Percentiles rank a stretch among this genome's conserved stretches.
These are phyloP conservation scores for Colletotrichum musicola DNA, from an alignment of 2,329 filamentous ascomycete species.

Conservation along the genomic window DNA sequence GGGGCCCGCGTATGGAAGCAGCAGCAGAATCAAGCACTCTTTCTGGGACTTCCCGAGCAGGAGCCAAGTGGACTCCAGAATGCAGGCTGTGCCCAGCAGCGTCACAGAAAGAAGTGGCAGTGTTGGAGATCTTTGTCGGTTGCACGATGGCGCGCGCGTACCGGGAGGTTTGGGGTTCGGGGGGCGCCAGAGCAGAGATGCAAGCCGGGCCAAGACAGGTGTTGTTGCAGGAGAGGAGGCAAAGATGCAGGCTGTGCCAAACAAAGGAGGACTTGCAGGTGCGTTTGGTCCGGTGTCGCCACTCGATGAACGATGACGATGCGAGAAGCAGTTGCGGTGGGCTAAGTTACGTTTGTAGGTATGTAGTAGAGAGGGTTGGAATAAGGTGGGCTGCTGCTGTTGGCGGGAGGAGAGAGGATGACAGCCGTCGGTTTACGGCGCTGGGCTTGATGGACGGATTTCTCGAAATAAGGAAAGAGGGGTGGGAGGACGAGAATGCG, in stretches of 20 bases:
- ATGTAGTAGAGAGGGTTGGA: constrained; percentile 16
- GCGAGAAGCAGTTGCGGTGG: neutral
- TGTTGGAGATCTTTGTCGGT: constrained; percentile 36
- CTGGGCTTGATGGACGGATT: constrained; percentile 27
- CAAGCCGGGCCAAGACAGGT: constrained; percentile 13
- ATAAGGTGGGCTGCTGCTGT: constrained; percentile 36
- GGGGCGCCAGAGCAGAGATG: constrained; percentile 30
- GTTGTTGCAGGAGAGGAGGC: neutral
- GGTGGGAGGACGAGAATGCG: constrained; percentile 25
- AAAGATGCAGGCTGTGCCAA: constrained; percentile 24
- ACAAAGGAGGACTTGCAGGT: constrained; percentile 28
- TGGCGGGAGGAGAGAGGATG: constrained; percentile 27
- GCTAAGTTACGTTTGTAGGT: too few relatives aligned
- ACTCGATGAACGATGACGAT: constrained; percentile 13
- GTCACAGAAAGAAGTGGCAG: constrained; percentile 27
- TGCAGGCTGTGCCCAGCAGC: constrained; percentile 9
- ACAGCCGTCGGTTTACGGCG: constrained; percentile 26
- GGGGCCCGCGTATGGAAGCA: constrained; percentile 12
- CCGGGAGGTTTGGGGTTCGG: neutral
- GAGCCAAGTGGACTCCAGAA: constrained; percentile 10
- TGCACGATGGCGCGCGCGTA: constrained; percentile 11
- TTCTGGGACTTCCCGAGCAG: constrained; percentile 27
- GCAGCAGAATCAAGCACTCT: constrained; percentile 20
- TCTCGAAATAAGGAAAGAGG: constrained; percentile 34
- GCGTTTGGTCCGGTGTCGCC: constrained; percentile 1